Conservation (phyloP, 1,284 basidiomycete genomes). For the Marasmius oreades region DNA sequence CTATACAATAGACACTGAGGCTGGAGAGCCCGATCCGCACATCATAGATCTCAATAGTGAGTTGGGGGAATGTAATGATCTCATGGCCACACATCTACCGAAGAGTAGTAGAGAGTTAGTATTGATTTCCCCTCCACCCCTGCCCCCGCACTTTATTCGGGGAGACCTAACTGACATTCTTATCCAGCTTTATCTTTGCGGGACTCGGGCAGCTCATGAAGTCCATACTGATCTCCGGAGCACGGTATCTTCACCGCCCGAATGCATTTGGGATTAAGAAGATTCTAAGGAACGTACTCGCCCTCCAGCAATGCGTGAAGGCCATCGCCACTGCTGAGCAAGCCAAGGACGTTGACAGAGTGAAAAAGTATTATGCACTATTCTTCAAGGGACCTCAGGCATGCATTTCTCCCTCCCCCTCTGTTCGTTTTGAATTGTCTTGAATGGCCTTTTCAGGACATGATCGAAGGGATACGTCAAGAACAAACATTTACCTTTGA, state of each 20-base stretch:
- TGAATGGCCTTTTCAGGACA: slow-evolving; percentile 44
- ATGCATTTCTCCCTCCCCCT: slow-evolving; percentile 18
- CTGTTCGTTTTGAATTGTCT: slow-evolving; percentile 1
- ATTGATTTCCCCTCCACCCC: not conserved
- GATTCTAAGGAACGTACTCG: slow-evolving; percentile 86
- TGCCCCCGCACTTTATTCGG: not conserved
- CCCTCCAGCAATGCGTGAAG: slow-evolving; percentile 91
- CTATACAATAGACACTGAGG: slow-evolving; percentile 78
- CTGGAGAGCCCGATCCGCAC: slow-evolving; percentile 87
- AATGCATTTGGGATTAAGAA: slow-evolving; percentile 85
- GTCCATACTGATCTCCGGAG: slow-evolving; percentile 74
- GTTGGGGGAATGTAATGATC: slow-evolving; percentile 76
- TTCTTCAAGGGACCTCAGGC: slow-evolving; percentile 76
- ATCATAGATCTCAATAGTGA: slow-evolving; percentile 86
- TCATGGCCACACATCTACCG: slow-evolving; percentile 60
- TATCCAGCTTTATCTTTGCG: slow-evolving; percentile 71
- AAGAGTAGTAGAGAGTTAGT: slow-evolving; percentile 64
- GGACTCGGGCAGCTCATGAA: slow-evolving; percentile 90
- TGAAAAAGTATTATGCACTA: slow-evolving; percentile 79
- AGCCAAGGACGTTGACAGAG: slow-evolving; percentile 71
- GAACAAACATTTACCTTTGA: slow-evolving; percentile 78
- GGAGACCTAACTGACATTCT: slow-evolving; percentile 5
- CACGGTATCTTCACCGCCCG: slow-evolving; percentile 66
- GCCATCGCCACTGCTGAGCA: slow-evolving; percentile 62
- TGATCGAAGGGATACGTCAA: slow-evolving; percentile 67